Base-by-base conservation (phyloP, 495 filamentous ascomycete species). In the Rostrohypoxylon terebratum region DNA sequence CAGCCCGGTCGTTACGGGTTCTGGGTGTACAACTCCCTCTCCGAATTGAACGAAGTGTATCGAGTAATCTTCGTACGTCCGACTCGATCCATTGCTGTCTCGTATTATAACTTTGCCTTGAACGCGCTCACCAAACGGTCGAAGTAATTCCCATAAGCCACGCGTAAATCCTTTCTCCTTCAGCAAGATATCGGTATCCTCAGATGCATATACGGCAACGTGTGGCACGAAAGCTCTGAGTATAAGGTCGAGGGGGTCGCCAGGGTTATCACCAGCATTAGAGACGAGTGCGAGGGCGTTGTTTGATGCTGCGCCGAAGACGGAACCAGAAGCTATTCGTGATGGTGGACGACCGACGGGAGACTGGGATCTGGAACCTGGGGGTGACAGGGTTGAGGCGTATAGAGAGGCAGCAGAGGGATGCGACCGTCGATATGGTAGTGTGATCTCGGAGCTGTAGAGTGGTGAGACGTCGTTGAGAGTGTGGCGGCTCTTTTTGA, bases 41-140 rank as follows among this genome's bases (percentile, higher is more conserved):
- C 83, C 86, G 58, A 91, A 86, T 54, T 88, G 84, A 4, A 91
- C 88, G 78, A 99, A 97, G 47, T 92, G 91, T 55, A 98, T 86
- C 1, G 92, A 91, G 81, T 93, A 99, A 77, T 98, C 94, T 28
- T 97, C 96, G 84, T 91, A 96, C 33, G 87, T 88, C 71, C 86
- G 87, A 73, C 94, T 93, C 36, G 89, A 88, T 9, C 96, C 95
- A 65, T 91, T 85, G 71, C 94, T 97, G 78, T 99, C 96, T 61
- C 96, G 85, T 42, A 99, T 90, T 16, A 91, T 92, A 34, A 99
- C 91, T 77, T 94, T 96, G 23, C 96, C 96, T 36, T 90, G 88
- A 0, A 99, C 84, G 40, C 85, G 87, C 78, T 99, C 96, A n/a
- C 95, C 96, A 81, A 94, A 99, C 4, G 95, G 94, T 51, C 94